phyloP scores from a whole-genome alignment of 2,329 filamentous ascomycete genomes.

The Sporothrix protearum region DNA sequence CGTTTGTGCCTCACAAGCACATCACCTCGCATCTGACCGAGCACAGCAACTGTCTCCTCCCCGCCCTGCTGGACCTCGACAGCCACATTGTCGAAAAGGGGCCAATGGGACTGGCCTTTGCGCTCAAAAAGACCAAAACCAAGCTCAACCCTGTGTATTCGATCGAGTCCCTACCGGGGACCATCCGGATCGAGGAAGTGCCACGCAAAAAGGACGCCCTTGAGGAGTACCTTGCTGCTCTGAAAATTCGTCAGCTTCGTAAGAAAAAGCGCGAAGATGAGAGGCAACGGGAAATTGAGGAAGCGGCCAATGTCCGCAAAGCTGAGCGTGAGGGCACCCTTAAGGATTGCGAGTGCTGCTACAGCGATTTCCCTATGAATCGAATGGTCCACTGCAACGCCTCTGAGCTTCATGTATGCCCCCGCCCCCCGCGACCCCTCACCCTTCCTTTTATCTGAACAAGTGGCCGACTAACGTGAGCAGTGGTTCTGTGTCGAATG shows the following conservation, averaged over 20 bases:
- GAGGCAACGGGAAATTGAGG: conserved; percentile 35
- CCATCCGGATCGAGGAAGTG: conserved; percentile 22
- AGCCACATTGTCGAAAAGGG: conserved; percentile 29
- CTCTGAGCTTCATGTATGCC: conserved; percentile 47
- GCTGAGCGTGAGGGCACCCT: conserved; percentile 51
- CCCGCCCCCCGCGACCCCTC: no score
- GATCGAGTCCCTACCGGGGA: conserved; percentile 27
- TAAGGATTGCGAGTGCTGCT: conserved; percentile 72
- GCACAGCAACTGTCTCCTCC: conserved; percentile 35
- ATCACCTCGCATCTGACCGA: conserved; percentile 29
- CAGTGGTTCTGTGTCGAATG: conserved; percentile 68
- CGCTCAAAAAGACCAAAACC: conserved; percentile 34
- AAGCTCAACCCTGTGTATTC: conserved; percentile 28
- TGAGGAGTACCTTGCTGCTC: conserved; percentile 41
- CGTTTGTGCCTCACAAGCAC: conserved; percentile 33
- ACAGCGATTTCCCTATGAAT: conserved; percentile 60
- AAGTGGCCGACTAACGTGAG: neutral
- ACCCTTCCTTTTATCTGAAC: neutral
- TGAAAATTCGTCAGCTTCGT: conserved; percentile 33
- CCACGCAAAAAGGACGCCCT: conserved; percentile 34
- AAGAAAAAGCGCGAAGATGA: conserved; percentile 30
- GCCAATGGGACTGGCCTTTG: conserved; percentile 28
- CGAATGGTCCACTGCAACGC: conserved; percentile 66
- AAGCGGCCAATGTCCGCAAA: conserved; percentile 41
- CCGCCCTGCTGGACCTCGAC: conserved; percentile 38